phyloP scores from a whole-genome alignment of 106 monocot species.

The Alisma plantagoaquatica region DNA sequence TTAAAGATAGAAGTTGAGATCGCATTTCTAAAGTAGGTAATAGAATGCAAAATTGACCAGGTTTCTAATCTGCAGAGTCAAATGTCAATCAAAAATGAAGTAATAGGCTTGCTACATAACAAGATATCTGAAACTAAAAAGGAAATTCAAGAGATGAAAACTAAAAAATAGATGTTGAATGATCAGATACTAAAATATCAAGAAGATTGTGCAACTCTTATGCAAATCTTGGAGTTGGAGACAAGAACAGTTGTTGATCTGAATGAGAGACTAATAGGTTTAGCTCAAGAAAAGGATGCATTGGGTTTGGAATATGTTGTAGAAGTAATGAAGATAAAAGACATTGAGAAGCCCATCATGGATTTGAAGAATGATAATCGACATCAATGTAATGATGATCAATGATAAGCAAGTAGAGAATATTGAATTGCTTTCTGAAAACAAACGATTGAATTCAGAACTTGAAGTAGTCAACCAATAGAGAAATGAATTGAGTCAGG shows the following conservation, averaged over 20 bases:
- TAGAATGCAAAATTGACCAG: neutral
- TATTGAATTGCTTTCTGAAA: conserved; percentile 21
- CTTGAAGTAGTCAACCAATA: conserved; percentile 16
- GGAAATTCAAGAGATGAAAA: conserved; percentile 14
- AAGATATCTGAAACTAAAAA: conserved; percentile 25
- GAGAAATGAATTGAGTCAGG: conserved; percentile 13
- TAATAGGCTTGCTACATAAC: neutral
- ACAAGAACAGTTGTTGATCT: neutral
- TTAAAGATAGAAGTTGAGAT: conserved; percentile 13
- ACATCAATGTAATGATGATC: conserved; percentile 9
- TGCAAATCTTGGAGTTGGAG: conserved; percentile 8
- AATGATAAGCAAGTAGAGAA: conserved; percentile 14
- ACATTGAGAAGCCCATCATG: neutral
- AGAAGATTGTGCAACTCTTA: conserved; percentile 9
- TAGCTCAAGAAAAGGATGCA: conserved; percentile 3
- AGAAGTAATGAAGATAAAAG: neutral
- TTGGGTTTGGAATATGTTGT: neutral
- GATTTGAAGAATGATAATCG: conserved; percentile 1
- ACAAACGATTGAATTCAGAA: conserved; percentile 16
- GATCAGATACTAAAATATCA: neutral
- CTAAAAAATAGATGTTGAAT: conserved; percentile 14
- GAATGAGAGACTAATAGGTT: neutral
- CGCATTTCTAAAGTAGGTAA: conserved; percentile 3
- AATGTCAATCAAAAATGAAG: neutral
- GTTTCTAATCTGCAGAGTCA: neutral